phyloP scores from a whole-genome alignment of 2,329 filamentous ascomycete species.

The Colletotrichum sp. region DNA sequence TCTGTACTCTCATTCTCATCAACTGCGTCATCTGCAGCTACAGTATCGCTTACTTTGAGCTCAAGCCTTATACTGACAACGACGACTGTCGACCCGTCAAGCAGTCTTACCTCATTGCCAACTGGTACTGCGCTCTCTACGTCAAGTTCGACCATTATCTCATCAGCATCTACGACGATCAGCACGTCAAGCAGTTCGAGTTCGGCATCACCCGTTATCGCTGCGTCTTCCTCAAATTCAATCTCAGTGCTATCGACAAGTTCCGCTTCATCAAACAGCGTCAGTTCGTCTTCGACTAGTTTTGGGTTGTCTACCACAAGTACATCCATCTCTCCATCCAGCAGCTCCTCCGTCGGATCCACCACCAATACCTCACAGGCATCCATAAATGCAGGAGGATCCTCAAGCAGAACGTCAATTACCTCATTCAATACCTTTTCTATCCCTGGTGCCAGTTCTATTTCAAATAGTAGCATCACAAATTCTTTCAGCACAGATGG shows the following conservation, averaged over 20 bases:
- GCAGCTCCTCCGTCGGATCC: not conserved
- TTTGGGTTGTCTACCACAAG: not conserved
- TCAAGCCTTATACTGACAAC: no score
- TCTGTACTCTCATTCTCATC: not conserved
- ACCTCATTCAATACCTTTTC: not conserved
- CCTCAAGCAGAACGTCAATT: not conserved
- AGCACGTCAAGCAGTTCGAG: not conserved
- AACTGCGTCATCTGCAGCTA: no score
- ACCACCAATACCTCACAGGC: not conserved
- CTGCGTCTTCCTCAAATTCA: not conserved
- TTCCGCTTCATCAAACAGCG: not conserved
- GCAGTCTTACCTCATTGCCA: no score
- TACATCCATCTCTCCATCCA: not conserved
- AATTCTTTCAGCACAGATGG: not conserved
- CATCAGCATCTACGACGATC: not conserved
- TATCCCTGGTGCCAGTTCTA: not conserved
- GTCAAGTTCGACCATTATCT: not conserved
- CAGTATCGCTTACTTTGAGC: no score
- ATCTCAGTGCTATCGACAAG: not conserved
- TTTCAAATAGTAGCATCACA: not conserved
- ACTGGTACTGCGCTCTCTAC: not conserved
- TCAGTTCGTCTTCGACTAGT: not conserved
- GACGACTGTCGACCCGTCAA: no score
- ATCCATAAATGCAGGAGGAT: not conserved
- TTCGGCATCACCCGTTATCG: not conserved